Base-by-base conservation (phyloP, 1,284 basidiomycete genomes). In the Irpex sp. region DNA sequence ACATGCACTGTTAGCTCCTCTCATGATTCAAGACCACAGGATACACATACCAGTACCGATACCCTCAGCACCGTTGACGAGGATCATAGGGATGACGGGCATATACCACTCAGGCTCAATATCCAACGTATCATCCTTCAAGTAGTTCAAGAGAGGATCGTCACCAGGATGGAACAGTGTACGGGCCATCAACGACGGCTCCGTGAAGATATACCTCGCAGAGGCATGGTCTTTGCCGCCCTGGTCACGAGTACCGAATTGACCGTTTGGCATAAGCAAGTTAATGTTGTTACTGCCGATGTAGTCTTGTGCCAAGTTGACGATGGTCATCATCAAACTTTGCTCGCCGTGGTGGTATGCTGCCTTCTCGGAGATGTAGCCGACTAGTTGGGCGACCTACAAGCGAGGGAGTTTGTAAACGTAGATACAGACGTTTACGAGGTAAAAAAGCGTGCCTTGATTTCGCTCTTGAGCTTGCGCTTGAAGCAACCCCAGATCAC, bases 61-160 rank as follows among this genome's bases (percentile, higher is more conserved):
- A 80, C 97, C 97, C 70, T 98, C 96, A 13, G 93, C 89, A 13
- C 97, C 97, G 71, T 99, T 99, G 73, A 99, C 78, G 54, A 99
- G 82, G 0, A 98, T 83, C 76, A 97, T 82, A 0, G 97, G 97
- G 0, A 98, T 72, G 19, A 96, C 80, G 15, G 97, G 97, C 76
- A 98, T 84, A 75, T 97, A 99, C 80, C 89, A 98, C 71, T 96
- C 94, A 0, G 97, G 97, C 76, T 99, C 97, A 68, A 99, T 95
- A 62, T 80, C 75, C 65, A 86, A 81, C 34, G 94, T 94, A 63
- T 99, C 97, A 61, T 99, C 97, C 70, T 87, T 90, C 68, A 95
- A 85, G 71, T 91, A 89, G 34, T 85, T 91, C 67, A 98, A 84
- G 37, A 99, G 77, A 0, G 89, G 85, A 69, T 98, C 96, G 71